These are phyloP conservation scores for Pulveroboletus sp. DNA, from an alignment of 768 basidiomycete species.

Conservation along the genomic window DNA sequence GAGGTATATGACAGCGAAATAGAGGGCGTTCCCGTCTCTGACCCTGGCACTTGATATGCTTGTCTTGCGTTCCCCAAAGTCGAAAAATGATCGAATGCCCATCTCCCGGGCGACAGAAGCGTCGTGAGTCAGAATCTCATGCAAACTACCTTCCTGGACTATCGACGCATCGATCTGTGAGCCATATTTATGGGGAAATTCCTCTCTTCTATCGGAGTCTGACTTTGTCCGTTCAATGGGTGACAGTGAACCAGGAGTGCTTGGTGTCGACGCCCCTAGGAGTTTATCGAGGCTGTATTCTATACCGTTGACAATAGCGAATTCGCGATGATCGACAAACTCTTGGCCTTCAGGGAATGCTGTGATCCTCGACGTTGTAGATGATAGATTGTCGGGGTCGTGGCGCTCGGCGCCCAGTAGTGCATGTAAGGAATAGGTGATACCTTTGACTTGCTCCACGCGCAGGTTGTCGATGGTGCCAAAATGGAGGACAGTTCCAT, in stretches of 20 bases:
- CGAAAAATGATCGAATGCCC: slow-evolving; percentile 48
- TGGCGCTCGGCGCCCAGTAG: slow-evolving; percentile 71
- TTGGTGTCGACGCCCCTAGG: slow-evolving; percentile 52
- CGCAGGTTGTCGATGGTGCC: slow-evolving; percentile 74
- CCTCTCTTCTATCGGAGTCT: slow-evolving; percentile 21
- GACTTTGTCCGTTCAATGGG: slow-evolving; percentile 22
- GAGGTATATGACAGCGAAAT: slow-evolving; percentile 94
- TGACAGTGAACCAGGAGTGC: slow-evolving; percentile 39
- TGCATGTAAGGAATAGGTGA: slow-evolving; percentile 94
- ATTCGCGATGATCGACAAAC: slow-evolving; percentile 80
- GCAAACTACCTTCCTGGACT: slow-evolving; percentile 45
- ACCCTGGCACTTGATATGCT: slow-evolving; percentile 46
- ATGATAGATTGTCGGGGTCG: slow-evolving; percentile 39
- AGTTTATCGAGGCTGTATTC: slow-evolving; percentile 89
- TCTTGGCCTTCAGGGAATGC: slow-evolving; percentile 44
- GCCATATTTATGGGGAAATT: slow-evolving; percentile 54
- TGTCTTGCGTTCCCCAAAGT: slow-evolving; percentile 30
- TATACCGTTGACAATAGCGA: slow-evolving; percentile 96
- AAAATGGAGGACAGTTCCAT: slow-evolving; percentile 89
- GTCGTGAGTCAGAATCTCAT: slow-evolving; percentile 62
- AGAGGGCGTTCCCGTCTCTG: slow-evolving; percentile 77
- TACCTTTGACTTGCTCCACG: slow-evolving; percentile 97
- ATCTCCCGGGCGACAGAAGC: slow-evolving; percentile 69
- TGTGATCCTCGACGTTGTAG: slow-evolving; percentile 39
- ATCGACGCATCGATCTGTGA: slow-evolving; percentile 74